A percentile compares a stretch with the other conserved stretches of the same genome.
These are phyloP conservation scores for Inonotus obliquus DNA, from an alignment of 1,284 basidiomycete species.

Conservation along the genomic window DNA sequence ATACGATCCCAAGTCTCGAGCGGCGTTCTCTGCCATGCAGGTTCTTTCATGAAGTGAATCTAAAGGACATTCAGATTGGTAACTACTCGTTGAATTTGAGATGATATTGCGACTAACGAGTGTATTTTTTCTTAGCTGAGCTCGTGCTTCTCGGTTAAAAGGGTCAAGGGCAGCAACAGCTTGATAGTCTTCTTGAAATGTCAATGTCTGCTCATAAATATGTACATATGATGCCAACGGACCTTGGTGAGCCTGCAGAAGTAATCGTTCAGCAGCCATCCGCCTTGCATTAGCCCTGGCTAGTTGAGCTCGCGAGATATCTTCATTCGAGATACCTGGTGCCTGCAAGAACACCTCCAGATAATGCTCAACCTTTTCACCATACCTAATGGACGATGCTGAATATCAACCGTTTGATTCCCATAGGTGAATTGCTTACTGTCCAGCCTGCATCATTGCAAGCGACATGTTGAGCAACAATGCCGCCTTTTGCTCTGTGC, in stretches of 20 bases:
- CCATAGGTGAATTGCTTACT: constrained; percentile 26
- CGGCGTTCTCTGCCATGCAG: constrained; percentile 54
- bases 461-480: constrained; percentile 57
- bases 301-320: constrained; percentile 48
- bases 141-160: constrained; percentile 47
- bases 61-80: constrained; percentile 23
- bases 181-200: constrained; percentile 44
- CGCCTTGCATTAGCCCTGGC: constrained; percentile 56
- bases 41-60: constrained; percentile 49
- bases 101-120: constrained; percentile 30
- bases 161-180: constrained; percentile 55
- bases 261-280: constrained; percentile 45
- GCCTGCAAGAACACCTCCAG: constrained; percentile 59
- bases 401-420: background rate
- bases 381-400: constrained; percentile 41
- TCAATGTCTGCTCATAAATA: background rate
- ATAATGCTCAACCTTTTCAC: constrained; percentile 56
- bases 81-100: background rate
- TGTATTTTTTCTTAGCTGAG: constrained; percentile 42
- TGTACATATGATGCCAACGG: constrained; percentile 16
- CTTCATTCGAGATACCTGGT: constrained; percentile 46
- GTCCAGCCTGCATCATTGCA: constrained; percentile 46
- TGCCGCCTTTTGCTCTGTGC: constrained; percentile 45
- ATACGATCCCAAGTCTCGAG: constrained; percentile 64
- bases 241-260: constrained; percentile 56